Percentiles rank a stretch among this genome's conserved stretches.
phyloP scores from a whole-genome alignment of 2,329 filamentous ascomycete genomes.

The Trichoderma semiorbis region DNA sequence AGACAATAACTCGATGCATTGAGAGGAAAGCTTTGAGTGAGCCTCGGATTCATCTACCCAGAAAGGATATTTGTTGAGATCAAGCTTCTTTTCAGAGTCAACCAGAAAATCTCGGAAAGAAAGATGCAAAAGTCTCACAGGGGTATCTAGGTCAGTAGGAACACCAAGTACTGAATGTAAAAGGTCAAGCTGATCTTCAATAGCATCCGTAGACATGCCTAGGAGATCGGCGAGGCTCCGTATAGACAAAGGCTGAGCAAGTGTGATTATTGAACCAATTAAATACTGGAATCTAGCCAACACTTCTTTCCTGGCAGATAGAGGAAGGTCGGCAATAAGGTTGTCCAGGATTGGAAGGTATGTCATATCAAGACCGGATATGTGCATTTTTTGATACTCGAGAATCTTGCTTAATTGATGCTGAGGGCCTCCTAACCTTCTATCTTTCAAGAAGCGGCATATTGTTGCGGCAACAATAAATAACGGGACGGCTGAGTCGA shows the following conservation, averaged over 20 bases:
- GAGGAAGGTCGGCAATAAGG: neutral
- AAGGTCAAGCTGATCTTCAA: slow-evolving; percentile 25
- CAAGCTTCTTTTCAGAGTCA: slow-evolving; percentile 25
- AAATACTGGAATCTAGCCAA: slow-evolving; percentile 28
- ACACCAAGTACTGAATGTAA: slow-evolving; percentile 38
- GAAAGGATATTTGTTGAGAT: slow-evolving; percentile 19
- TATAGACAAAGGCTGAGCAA: slow-evolving; percentile 31
- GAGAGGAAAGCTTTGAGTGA: neutral
- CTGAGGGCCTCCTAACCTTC: slow-evolving; percentile 21
- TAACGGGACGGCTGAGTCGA: slow-evolving; percentile 31
- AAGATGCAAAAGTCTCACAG: slow-evolving; percentile 34
- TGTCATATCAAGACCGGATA: slow-evolving; percentile 21
- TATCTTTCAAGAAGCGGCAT: slow-evolving; percentile 29
- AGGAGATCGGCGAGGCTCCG: slow-evolving; percentile 29
- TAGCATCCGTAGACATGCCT: slow-evolving; percentile 8
- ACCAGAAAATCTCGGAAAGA: slow-evolving; percentile 36
- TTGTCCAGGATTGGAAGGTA: slow-evolving; percentile 22
- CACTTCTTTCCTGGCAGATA: slow-evolving; percentile 1
- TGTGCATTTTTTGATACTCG: slow-evolving; percentile 2
- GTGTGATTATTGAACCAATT: slow-evolving; percentile 31
- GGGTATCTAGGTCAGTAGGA: slow-evolving; percentile 22
- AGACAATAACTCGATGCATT: slow-evolving; percentile 28
- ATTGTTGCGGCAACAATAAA: slow-evolving; percentile 37
- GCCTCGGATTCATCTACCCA: slow-evolving; percentile 18
- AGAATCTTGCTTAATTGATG: slow-evolving; percentile 27